These are phyloP conservation scores for Aspergillus spinulosporus DNA, from an alignment of 2,329 filamentous ascomycete species.

Conservation along the genomic window DNA sequence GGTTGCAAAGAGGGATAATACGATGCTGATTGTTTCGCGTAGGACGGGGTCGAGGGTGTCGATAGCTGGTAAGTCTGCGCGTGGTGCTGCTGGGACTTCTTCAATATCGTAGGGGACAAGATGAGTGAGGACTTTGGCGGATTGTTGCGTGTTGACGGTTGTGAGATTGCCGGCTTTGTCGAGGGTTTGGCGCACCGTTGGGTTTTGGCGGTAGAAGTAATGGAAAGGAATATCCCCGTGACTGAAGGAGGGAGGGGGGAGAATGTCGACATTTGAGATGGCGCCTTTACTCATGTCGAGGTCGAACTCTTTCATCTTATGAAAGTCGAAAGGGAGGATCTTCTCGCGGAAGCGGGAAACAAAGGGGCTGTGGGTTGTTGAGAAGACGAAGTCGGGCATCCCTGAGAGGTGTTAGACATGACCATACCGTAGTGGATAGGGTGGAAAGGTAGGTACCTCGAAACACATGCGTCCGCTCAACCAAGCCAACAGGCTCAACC, in stretches of 20 bases:
- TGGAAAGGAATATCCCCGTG: constrained; percentile 72
- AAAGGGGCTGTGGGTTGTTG: constrained; percentile 67
- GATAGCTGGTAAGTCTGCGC: constrained; percentile 56
- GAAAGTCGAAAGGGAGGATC: constrained; percentile 66
- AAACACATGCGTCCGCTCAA: constrained; percentile 83
- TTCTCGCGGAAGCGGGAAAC: constrained; percentile 70
- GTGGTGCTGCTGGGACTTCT: constrained; percentile 60
- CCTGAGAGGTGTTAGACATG: constrained; percentile 41
- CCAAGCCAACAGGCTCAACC: constrained; percentile 68
- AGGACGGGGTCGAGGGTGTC: constrained; percentile 57
- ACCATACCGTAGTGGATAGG: neutral
- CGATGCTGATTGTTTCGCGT: constrained; percentile 62
- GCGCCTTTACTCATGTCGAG: constrained; percentile 64
- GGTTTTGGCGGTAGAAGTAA: constrained; percentile 77
- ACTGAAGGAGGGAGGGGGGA: constrained; percentile 78
- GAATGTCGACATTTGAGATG: constrained; percentile 64
- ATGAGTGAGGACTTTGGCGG: constrained; percentile 59
- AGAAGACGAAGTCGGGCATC: constrained; percentile 83
- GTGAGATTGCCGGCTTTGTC: constrained; percentile 61
- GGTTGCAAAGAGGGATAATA: constrained; percentile 66
- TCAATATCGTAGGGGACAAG: constrained; percentile 63
- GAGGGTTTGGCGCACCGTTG: constrained; percentile 65
- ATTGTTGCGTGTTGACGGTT: constrained; percentile 58
- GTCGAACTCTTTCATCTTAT: constrained; percentile 64
- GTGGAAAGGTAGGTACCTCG: constrained; percentile 54